Conservation (phyloP, 1,284 basidiomycete genomes). For the Gomphus sp. region DNA sequence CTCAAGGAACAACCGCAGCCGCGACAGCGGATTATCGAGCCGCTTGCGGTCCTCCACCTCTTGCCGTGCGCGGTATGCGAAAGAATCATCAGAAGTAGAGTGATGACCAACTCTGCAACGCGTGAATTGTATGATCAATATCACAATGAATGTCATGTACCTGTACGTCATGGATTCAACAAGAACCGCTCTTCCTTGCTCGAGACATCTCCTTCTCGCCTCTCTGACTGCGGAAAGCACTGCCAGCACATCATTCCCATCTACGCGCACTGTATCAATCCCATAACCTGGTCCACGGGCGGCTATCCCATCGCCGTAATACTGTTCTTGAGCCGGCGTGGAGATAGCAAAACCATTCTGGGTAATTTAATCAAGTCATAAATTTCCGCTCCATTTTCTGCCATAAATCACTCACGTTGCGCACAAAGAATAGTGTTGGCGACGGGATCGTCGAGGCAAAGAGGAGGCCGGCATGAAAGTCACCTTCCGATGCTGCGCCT, state of each 20-base stretch:
- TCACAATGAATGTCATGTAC: constrained; percentile 22
- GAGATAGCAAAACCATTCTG: constrained; percentile 89
- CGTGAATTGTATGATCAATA: constrained; percentile 7
- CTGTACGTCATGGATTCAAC: constrained; percentile 93
- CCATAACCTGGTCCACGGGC: constrained; percentile 91
- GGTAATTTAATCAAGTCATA: background rate
- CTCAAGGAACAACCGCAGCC: constrained; percentile 81
- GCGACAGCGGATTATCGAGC: constrained; percentile 81
- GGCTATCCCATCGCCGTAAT: constrained; percentile 88
- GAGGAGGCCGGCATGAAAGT: constrained; percentile 72
- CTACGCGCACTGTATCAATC: constrained; percentile 83
- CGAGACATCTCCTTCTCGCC: constrained; percentile 68
- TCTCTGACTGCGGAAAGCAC: constrained; percentile 78
- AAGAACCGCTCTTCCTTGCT: constrained; percentile 75
- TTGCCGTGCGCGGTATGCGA: constrained; percentile 76
- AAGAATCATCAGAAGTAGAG: constrained; percentile 91
- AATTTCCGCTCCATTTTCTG: background rate
- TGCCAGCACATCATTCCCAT: constrained; percentile 90
- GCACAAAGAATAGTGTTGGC: constrained; percentile 67
- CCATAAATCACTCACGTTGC: constrained; percentile 33
- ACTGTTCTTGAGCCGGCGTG: constrained; percentile 86
- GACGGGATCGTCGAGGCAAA: constrained; percentile 68
- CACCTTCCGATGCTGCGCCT: constrained; percentile 71
- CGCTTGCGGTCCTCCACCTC: constrained; percentile 84
- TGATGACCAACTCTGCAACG: constrained; percentile 76